Evolutionary conservation across 2,329 filamentous ascomycete genomes (phyloP).

Genomic region (Alternaria triticina): DNA sequence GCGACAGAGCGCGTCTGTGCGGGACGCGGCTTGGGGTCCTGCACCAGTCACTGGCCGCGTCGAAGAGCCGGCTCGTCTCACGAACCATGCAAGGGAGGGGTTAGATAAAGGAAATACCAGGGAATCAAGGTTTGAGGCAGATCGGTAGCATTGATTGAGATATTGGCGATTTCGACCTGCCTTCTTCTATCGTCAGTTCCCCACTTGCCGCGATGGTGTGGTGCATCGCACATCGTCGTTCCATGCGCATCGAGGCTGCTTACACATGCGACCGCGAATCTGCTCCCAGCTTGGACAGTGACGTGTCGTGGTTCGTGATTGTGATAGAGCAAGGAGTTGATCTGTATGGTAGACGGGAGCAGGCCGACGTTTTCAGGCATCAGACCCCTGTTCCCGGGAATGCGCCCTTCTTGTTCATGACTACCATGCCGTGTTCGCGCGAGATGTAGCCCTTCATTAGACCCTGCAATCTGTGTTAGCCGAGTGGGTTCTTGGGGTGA

Average conservation of each 20-base stretch:
- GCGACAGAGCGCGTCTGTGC: slow-evolving; percentile 32
- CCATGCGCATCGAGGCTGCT: background rate
- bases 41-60: slow-evolving; percentile 5
- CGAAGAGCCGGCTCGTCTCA: slow-evolving; percentile 4
- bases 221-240: background rate
- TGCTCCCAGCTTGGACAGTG: slow-evolving; percentile 5
- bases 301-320: slow-evolving; percentile 8
- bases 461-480: slow-evolving; percentile 61
- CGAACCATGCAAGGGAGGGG: background rate
- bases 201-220: background rate
- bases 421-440: slow-evolving; percentile 85
- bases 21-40: slow-evolving; percentile 8
- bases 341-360: slow-evolving; percentile 9
- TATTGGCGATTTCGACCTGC: background rate
- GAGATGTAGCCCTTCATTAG: slow-evolving; percentile 99
- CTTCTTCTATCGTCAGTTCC: background rate
- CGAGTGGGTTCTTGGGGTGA: background rate
- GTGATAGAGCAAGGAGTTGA: slow-evolving; percentile 14
- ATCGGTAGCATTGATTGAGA: background rate
- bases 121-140: background rate
- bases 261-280: background rate
- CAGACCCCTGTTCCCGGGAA: slow-evolving; percentile 87
- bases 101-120: background rate
- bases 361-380: slow-evolving; percentile 27
- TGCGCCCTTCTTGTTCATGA: slow-evolving; percentile 89